Evolutionary conservation across 306 rosid species (phyloP).

Genomic region (Carpinus viminea): DNA sequence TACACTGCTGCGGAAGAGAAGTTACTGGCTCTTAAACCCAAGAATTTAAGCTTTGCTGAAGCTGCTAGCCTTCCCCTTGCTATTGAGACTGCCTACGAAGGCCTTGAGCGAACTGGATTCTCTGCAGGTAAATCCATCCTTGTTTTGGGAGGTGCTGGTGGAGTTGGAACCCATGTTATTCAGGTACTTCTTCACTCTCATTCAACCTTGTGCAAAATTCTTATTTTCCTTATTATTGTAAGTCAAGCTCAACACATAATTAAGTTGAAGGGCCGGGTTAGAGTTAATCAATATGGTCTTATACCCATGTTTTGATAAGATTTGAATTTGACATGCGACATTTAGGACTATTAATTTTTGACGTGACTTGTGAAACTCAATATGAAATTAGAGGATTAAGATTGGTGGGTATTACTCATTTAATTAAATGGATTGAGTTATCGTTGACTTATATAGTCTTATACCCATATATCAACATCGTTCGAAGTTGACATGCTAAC

Average conservation of each 20-base stretch:
- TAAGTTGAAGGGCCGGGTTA: too few species aligned
- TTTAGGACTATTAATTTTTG: too few species aligned
- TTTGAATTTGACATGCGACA: too few species aligned
- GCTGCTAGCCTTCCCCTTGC: constrained; percentile 84
- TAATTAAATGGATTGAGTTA: too few species aligned
- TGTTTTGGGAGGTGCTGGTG: constrained; percentile 81
- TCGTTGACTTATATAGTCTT: too few species aligned
- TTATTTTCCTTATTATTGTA: background rate
- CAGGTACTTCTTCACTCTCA: constrained; percentile 42
- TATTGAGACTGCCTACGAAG: constrained; percentile 64
- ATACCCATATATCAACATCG: too few species aligned
- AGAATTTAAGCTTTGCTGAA: constrained; percentile 61
- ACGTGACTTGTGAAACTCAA: too few species aligned
- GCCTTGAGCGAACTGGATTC: constrained; percentile 45
- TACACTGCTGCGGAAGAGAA: constrained; percentile 67
- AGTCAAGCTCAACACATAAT: background rate
- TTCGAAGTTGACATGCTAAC: too few species aligned
- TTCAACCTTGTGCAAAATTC: background rate
- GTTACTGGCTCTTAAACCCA: constrained; percentile 60
- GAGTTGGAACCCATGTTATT: constrained; percentile 58
- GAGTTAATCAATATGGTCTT: too few species aligned
- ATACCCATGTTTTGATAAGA: too few species aligned
- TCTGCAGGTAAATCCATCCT: constrained; percentile 63
- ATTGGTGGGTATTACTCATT: too few species aligned
- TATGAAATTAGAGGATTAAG: too few species aligned